These are phyloP conservation scores for Alternaria sp. DNA, from an alignment of 2,329 filamentous ascomycete species.

Conservation along the genomic window DNA sequence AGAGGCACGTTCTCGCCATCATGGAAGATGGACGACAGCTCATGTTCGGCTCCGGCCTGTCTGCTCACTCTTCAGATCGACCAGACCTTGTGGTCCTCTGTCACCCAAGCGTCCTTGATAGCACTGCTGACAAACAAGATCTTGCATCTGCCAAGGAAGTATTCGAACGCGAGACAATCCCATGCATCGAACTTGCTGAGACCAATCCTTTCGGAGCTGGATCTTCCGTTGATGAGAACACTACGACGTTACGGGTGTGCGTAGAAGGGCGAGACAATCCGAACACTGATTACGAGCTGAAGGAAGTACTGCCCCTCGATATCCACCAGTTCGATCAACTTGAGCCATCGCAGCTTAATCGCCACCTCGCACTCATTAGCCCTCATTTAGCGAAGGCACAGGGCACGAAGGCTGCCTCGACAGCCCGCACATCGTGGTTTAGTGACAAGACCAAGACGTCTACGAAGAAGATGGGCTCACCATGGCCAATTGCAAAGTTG, in stretches of 20 bases:
- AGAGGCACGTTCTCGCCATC: constrained; percentile 17
- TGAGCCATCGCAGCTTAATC: constrained; percentile 45
- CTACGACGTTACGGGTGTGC: constrained; percentile 32
- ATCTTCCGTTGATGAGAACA: constrained; percentile 23
- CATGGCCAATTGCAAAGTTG: constrained; percentile 4
- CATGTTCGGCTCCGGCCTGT: constrained; percentile 19
- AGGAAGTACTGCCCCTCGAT: constrained; percentile 43
- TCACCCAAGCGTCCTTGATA: constrained; percentile 22
- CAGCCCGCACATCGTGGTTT: constrained; percentile 3
- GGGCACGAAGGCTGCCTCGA: neutral
- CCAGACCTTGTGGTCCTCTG: constrained; percentile 45
- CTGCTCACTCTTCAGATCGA: constrained; percentile 6
- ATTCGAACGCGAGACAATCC: constrained; percentile 31
- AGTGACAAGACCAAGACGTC: constrained; percentile 8
- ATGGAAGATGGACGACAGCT: constrained; percentile 36
- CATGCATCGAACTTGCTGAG: constrained; percentile 40
- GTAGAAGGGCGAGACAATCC: constrained; percentile 38
- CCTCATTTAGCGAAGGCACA: constrained; percentile 22
- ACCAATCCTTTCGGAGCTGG: constrained; percentile 35
- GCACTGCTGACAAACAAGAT: constrained; percentile 21
- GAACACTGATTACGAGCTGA: constrained; percentile 29
- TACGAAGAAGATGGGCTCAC: constrained; percentile 10
- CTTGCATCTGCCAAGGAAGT: constrained; percentile 31
- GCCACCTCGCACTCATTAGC: constrained; percentile 45
- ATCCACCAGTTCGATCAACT: constrained; percentile 41